Percentiles rank a stretch among this genome's conserved stretches.
Evolutionary conservation across 1,284 basidiomycete species (phyloP).

Genomic region (Rhodotorula sp.): DNA sequence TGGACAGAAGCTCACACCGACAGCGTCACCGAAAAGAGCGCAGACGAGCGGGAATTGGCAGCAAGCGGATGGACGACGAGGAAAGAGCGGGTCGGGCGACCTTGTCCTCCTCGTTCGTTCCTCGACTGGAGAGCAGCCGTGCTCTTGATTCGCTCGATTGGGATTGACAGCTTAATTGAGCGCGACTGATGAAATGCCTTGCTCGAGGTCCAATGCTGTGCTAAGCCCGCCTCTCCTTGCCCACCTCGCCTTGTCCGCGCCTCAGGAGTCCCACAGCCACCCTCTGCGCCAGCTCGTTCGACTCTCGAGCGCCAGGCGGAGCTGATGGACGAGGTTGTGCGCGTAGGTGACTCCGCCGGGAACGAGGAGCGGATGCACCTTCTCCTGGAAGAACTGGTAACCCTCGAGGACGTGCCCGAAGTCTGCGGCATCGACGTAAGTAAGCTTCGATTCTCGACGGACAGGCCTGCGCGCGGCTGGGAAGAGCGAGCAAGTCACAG

Average conservation of each 20-base stretch:
- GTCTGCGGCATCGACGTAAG: constrained; percentile 11
- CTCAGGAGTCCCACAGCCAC: constrained; percentile 24
- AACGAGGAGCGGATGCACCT: constrained; percentile 39
- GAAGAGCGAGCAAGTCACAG: no score
- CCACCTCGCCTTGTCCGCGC: not conserved
- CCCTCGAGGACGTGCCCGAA: constrained; percentile 37
- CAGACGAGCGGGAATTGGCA: no score
- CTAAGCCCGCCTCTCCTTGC: not conserved
- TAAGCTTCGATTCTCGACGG: no score
- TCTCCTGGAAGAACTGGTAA: constrained; percentile 40
- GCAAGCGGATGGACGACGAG: no score
- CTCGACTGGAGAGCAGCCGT: no score
- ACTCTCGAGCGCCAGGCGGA: constrained; percentile 35
- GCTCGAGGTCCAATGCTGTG: not conserved
- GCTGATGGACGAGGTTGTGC: constrained; percentile 40
- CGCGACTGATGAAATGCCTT: not conserved
- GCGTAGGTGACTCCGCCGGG: constrained; percentile 38
- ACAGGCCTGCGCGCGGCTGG: no score
- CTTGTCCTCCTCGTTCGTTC: no score
- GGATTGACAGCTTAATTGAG: no score
- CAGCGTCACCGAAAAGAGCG: no score
- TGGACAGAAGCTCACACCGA: no score
- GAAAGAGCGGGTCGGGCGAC: no score
- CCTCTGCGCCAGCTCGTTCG: constrained; percentile 24
- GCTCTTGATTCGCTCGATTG: no score